Conservation (phyloP, 1,284 basidiomycete genomes). For the Porogramme epimiltina region DNA sequence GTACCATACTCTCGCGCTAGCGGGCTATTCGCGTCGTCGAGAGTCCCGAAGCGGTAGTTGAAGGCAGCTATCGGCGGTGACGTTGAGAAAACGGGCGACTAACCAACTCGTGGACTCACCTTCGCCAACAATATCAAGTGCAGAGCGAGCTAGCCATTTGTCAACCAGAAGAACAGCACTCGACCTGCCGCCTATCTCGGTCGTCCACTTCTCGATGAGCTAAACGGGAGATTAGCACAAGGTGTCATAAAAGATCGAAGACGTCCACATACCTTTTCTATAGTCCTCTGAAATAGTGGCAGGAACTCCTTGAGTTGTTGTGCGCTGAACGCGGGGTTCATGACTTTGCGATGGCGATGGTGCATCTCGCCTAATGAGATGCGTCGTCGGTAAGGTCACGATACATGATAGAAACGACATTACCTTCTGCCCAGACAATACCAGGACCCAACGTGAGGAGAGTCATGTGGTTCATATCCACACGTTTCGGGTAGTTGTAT, state of each 20-base stretch:
- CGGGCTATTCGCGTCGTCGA: slow-evolving; percentile 28
- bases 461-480: slow-evolving; percentile 11
- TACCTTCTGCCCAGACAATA: slow-evolving; percentile 21
- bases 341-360: slow-evolving; percentile 32
- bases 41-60: slow-evolving; percentile 30
- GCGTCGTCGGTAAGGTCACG: not conserved
- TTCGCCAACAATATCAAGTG: slow-evolving; percentile 35
- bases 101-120: slow-evolving; percentile 11
- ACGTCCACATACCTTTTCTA: slow-evolving; percentile 14
- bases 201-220: slow-evolving; percentile 23
- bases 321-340: slow-evolving; percentile 31
- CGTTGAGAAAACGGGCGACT: not conserved
- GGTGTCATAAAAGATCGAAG: too few species aligned
- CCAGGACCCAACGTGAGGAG: slow-evolving; percentile 22
- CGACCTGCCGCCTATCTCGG: slow-evolving; percentile 4
- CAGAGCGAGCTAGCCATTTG: slow-evolving; percentile 29
- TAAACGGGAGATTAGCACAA: not conserved
- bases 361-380: slow-evolving; percentile 21
- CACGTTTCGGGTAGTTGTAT: slow-evolving; percentile 26
- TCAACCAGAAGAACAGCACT: slow-evolving; percentile 10
- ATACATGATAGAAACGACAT: not conserved
- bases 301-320: slow-evolving; percentile 24
- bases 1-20: slow-evolving; percentile 28
- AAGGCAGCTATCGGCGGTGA: slow-evolving; percentile 30
- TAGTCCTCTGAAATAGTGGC: slow-evolving; percentile 23